Conservation (phyloP, 176 grass and related monocot species). For the Saccharum spontaneum region DNA sequence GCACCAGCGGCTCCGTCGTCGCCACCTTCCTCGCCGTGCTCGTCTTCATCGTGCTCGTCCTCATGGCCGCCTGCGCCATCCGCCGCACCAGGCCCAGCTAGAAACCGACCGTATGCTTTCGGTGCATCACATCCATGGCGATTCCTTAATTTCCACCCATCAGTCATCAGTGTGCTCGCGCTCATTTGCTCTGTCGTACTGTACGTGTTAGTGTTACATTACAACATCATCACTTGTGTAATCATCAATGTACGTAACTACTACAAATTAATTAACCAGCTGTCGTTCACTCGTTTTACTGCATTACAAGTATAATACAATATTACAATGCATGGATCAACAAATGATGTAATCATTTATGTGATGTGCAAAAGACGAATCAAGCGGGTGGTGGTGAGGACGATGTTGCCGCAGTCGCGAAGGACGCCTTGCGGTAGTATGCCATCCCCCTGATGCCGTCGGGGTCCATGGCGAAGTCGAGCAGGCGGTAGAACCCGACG, state of each 20-base stretch:
- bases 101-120: too few species aligned
- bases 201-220: too few species aligned
- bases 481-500: slow-evolving; percentile 71
- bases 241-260: too few species aligned
- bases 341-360: neutral
- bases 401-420: neutral
- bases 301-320: neutral
- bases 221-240: too few species aligned
- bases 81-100: neutral
- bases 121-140: too few species aligned
- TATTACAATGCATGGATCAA: too few species aligned
- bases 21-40: slow-evolving; percentile 76
- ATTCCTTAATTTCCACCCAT: neutral
- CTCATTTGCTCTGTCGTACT: too few species aligned
- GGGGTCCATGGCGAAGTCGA: slow-evolving; percentile 78
- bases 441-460: slow-evolving; percentile 87
- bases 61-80: slow-evolving; percentile 55
- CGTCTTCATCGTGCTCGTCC: slow-evolving; percentile 63
- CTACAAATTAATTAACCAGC: too few species aligned
- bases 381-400: neutral
- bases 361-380: neutral
- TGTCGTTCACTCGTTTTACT: neutral
- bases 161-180: too few species aligned
- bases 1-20: slow-evolving; percentile 80
- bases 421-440: slow-evolving; percentile 45